Evolutionary conservation across 441 rosid species (phyloP).

Genomic region (Corymbia calophylla): DNA sequence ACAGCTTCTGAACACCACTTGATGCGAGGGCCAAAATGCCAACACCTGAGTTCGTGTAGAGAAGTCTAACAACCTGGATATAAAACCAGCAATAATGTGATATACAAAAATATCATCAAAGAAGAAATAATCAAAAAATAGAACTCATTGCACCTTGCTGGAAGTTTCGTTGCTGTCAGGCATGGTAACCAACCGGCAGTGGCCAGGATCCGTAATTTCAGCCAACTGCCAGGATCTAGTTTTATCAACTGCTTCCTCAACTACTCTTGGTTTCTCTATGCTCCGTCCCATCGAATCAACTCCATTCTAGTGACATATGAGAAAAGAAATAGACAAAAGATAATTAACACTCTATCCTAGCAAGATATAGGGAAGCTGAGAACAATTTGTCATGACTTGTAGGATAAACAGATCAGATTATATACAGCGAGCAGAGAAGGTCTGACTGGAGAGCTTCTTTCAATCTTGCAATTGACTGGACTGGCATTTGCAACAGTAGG

Average conservation of each 20-base stretch:
- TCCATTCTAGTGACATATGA: constrained; percentile 48
- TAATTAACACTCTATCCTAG: background rate
- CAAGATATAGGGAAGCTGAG: background rate
- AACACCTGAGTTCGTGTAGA: constrained; percentile 78
- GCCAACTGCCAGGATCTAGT: constrained; percentile 66
- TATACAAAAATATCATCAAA: background rate
- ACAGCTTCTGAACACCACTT: constrained; percentile 76
- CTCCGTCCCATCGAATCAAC: constrained; percentile 55
- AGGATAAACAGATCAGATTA: background rate
- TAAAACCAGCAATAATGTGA: background rate
- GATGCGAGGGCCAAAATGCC: constrained; percentile 83
- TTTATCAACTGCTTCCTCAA: constrained; percentile 55
- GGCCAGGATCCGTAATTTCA: constrained; percentile 58
- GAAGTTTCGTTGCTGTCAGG: constrained; percentile 63
- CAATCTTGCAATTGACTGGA: constrained; percentile 70
- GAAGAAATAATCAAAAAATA: background rate
- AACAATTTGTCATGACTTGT: background rate
- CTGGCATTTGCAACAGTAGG: constrained; percentile 37
- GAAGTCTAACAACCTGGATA: constrained; percentile 69
- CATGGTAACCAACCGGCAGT: constrained; percentile 54
- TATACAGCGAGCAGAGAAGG: constrained; percentile 62
- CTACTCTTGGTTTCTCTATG: constrained; percentile 51
- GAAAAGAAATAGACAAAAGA: background rate
- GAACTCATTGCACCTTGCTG: constrained; percentile 48
- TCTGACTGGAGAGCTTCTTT: constrained; percentile 80